These are phyloP conservation scores for Penicillium sp. DNA, from an alignment of 2,329 filamentous ascomycete genomes.

Conservation along the genomic window DNA sequence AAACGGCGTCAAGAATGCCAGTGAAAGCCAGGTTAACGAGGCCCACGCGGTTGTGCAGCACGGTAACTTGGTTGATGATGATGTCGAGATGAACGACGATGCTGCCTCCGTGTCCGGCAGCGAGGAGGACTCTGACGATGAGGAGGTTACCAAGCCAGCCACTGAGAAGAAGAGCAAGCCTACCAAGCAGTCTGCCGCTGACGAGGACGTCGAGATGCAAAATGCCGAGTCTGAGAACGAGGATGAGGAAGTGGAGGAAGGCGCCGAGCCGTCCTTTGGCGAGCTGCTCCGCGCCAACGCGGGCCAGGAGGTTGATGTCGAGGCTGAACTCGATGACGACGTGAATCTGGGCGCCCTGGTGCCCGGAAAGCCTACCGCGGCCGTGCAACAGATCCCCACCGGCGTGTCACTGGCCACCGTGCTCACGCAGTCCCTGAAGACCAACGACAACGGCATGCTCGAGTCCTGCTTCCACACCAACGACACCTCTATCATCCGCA, in stretches of 20 bases:
- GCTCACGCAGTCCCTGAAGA: conserved; percentile 87
- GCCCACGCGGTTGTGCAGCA: conserved; percentile 52
- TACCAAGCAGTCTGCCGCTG: conserved; percentile 18
- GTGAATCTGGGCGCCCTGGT: conserved; percentile 44
- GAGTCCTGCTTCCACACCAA: conserved; percentile 85
- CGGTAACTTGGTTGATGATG: conserved; percentile 45
- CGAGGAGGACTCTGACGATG: conserved; percentile 29
- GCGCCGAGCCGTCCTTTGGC: conserved; percentile 69
- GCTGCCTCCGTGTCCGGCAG: conserved; percentile 25
- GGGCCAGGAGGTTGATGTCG: conserved; percentile 71
- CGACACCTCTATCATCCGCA: conserved; percentile 71
- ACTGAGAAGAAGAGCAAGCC: conserved; percentile 22
- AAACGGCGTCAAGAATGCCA: conserved; percentile 51
- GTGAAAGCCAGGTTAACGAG: conserved; percentile 55
- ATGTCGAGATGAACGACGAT: conserved; percentile 33
- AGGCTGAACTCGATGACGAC: conserved; percentile 46
- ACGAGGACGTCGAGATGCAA: conserved; percentile 42
- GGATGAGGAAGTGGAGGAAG: conserved; percentile 36
- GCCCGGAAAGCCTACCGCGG: conserved; percentile 43
- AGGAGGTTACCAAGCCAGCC: conserved; percentile 17
- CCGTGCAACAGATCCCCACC: conserved; percentile 57
- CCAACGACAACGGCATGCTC: conserved; percentile 82
- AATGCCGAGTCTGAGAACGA: conserved; percentile 31
- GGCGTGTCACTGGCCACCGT: conserved; percentile 83
- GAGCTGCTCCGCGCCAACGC: conserved; percentile 70